Percentiles rank a stretch among this genome's conserved stretches.
Conservation (phyloP, 139 green algal species). For the Chlorella sp. region DNA sequence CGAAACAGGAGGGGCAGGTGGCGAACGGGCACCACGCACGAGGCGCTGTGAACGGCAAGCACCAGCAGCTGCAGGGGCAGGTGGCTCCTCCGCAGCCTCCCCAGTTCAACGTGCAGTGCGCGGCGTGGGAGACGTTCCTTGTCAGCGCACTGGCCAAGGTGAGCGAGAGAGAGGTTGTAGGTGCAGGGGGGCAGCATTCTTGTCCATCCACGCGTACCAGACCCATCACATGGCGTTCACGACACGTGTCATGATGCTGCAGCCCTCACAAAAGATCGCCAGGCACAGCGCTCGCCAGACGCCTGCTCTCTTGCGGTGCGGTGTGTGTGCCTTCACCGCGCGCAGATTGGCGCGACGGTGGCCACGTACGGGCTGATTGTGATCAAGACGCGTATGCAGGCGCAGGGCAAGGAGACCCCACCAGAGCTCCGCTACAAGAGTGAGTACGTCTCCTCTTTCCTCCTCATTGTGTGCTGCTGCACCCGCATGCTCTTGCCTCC, state of each 20-base stretch:
- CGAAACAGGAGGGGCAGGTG: neutral
- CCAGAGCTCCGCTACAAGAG: constrained; percentile 23
- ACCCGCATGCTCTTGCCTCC: neutral
- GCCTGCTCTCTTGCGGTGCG: no score
- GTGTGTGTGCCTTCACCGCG: no score
- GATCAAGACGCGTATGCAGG: constrained; percentile 83
- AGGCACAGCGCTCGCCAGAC: no score
- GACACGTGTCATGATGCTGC: no score
- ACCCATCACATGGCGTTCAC: no score
- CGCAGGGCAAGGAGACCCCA: constrained; percentile 16
- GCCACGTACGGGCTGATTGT: constrained; percentile 90
- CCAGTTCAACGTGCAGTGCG: neutral
- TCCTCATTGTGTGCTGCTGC: neutral
- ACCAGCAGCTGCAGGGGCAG: constrained; percentile 6
- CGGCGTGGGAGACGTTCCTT: constrained; percentile 68
- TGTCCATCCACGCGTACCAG: no score
- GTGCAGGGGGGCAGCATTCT: no score
- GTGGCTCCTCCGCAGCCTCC: no score
- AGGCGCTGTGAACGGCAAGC: no score
- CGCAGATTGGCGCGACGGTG: constrained; percentile 65
- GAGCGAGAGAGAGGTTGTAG: no score
- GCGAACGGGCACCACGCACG: neutral
- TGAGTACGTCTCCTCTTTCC: neutral
- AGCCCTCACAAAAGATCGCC: no score
- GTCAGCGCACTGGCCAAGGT: constrained; percentile 72